phyloP scores from a whole-genome alignment of 2,329 filamentous ascomycete genomes.

The Diaporthe citri region DNA sequence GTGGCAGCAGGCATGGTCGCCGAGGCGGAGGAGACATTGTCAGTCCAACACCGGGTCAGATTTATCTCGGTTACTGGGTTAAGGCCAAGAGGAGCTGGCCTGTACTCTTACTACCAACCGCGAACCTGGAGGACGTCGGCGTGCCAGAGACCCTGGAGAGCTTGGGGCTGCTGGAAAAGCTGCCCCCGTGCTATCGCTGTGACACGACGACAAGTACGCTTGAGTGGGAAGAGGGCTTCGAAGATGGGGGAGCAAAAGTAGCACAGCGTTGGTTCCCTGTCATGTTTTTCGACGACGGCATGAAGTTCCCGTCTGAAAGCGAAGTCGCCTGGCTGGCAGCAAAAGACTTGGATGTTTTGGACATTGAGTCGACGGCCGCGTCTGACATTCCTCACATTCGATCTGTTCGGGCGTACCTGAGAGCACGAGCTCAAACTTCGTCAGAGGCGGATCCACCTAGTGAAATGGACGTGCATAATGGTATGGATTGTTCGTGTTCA shows the following conservation, averaged over 20 bases:
- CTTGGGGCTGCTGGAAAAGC: neutral
- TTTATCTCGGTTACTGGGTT: neutral
- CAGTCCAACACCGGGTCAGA: neutral
- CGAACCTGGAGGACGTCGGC: slow-evolving; percentile 9
- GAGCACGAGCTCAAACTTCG: neutral
- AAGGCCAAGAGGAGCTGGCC: slow-evolving; percentile 9
- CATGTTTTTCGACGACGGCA: neutral
- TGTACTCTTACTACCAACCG: neutral
- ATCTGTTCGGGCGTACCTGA: slow-evolving; percentile 1
- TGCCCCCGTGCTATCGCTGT: neutral
- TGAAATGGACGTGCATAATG: slow-evolving; percentile 1
- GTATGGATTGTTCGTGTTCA: neutral
- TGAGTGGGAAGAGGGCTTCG: slow-evolving; percentile 6
- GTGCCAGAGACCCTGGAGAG: neutral
- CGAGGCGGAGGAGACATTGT: neutral
- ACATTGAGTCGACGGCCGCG: neutral
- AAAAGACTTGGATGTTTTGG: neutral
- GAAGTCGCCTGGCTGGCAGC: neutral
- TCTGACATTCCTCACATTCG: neutral
- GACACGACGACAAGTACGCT: neutral
- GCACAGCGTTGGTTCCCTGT: neutral
- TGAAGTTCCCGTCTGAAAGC: neutral
- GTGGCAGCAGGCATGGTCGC: neutral
- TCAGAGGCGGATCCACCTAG: neutral
- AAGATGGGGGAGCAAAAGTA: slow-evolving; percentile 12